These are phyloP conservation scores for Dactylonectria macrodidyma DNA, from an alignment of 2,329 filamentous ascomycete species.

Conservation along the genomic window DNA sequence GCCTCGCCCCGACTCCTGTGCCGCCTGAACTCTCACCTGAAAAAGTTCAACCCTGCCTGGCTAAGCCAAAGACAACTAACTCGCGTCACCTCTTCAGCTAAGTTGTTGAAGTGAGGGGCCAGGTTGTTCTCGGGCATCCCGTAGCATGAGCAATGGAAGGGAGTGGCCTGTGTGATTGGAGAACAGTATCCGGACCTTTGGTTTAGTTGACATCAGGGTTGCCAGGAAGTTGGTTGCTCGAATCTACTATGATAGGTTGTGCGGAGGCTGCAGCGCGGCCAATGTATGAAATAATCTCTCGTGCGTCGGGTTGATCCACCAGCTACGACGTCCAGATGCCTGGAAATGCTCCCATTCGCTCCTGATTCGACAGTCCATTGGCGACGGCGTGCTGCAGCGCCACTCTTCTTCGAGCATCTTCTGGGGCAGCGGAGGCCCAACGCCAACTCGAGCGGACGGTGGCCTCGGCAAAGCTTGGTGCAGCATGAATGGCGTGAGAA, in stretches of 20 bases:
- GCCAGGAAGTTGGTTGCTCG: constrained; percentile 5
- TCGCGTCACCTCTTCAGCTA: background rate
- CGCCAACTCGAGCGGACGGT: constrained; percentile 32
- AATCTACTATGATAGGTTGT: background rate
- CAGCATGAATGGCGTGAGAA: constrained; percentile 33
- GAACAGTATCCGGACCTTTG: constrained; percentile 16
- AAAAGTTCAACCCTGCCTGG: background rate
- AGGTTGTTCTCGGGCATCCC: constrained; percentile 15
- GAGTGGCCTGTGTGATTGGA: constrained; percentile 1
- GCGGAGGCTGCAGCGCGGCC: constrained; percentile 36
- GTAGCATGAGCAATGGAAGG: background rate
- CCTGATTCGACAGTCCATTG: constrained; percentile 33
- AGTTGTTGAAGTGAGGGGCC: background rate
- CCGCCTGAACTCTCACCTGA: background rate
- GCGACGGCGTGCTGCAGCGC: constrained; percentile 47
- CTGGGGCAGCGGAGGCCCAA: constrained; percentile 36
- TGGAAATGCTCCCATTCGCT: constrained; percentile 51
- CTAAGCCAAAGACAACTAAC: background rate
- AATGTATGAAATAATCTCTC: constrained; percentile 51
- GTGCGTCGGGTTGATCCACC: constrained; percentile 44
- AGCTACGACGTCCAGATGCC: constrained; percentile 44
- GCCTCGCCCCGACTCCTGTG: background rate
- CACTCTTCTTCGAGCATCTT: constrained; percentile 40
- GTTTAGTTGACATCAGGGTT: constrained; percentile 10
- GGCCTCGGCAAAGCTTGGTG: constrained; percentile 32